Evolutionary conservation across 371 early-diverging fungal genomes (phyloP).

Genomic region (Zychaea mexicana): DNA sequence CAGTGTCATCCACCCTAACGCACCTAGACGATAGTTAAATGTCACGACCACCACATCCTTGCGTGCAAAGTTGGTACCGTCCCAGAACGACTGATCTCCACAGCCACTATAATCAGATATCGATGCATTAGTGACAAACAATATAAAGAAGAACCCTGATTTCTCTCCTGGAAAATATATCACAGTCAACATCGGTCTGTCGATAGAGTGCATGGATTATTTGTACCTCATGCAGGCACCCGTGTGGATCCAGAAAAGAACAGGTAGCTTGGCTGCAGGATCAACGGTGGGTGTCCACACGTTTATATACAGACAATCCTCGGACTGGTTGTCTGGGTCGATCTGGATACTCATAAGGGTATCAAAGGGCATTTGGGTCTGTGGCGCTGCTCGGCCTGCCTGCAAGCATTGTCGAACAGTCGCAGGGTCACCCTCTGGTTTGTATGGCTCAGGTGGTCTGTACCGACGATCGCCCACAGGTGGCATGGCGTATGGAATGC

Average conservation of each 20-base stretch:
- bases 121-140: too few species aligned
- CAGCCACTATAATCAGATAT: constrained; percentile 38
- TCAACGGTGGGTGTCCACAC: constrained; percentile 28
- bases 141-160: too few species aligned
- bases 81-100: constrained; percentile 37
- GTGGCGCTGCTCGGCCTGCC: constrained; percentile 32
- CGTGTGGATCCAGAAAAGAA: constrained; percentile 40
- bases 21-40: constrained; percentile 41
- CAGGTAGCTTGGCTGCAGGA: constrained; percentile 24
- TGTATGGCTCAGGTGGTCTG: constrained; percentile 25
- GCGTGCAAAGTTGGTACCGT: constrained; percentile 36
- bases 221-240: constrained; percentile 35
- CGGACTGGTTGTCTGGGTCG: constrained; percentile 32
- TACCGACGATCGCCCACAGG: constrained; percentile 35
- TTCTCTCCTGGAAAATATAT: too few species aligned
- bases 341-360: constrained; percentile 33
- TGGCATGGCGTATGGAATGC: constrained; percentile 39
- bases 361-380: constrained; percentile 39
- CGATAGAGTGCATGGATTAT: too few species aligned
- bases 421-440: constrained; percentile 4
- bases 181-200: too few species aligned
- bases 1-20: constrained; percentile 36
- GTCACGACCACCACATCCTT: constrained; percentile 36
- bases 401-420: constrained; percentile 17
- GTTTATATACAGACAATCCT: constrained; percentile 43